These are phyloP conservation scores for Globisporangium splendens DNA, from an alignment of 352 stramenopile species.

Conservation along the genomic window DNA sequence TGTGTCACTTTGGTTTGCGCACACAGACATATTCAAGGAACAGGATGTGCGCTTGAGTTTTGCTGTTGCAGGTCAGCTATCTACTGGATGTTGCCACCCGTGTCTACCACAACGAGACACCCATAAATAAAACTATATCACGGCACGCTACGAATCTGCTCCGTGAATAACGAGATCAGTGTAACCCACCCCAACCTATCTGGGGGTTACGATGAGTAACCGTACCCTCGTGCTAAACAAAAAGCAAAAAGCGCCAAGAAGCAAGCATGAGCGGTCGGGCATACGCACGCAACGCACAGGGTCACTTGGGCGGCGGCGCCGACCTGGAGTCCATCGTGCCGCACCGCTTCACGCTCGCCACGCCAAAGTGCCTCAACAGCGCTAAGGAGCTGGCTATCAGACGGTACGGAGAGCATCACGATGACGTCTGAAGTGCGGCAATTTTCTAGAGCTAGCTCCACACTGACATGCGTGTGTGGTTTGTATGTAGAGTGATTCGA, in stretches of 20 bases:
- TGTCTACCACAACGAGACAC: too few species aligned
- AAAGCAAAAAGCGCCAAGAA: neutral
- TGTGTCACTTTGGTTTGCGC: too few species aligned
- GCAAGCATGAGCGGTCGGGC: constrained; percentile 60
- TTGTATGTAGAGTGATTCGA: constrained; percentile 47
- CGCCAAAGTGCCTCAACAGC: constrained; percentile 15
- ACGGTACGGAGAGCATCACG: constrained; percentile 25
- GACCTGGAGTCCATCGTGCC: constrained; percentile 62
- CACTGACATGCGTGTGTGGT: neutral
- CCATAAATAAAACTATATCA: too few species aligned
- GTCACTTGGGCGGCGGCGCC: constrained; percentile 36
- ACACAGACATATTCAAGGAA: too few species aligned
- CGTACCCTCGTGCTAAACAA: neutral
- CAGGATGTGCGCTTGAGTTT: too few species aligned
- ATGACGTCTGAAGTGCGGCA: too few species aligned
- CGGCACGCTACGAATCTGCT: too few species aligned
- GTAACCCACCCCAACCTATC: neutral
- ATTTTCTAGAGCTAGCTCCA: too few species aligned
- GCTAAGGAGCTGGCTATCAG: constrained; percentile 51
- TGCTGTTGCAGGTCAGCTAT: too few species aligned
- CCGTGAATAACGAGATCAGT: too few species aligned
- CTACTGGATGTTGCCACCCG: too few species aligned
- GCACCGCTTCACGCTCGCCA: constrained; percentile 47
- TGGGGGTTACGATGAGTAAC: neutral
- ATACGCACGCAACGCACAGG: constrained; percentile 58